Conservation (phyloP, 352 stramenopile genomes). For the Pythium vanterpoolii region DNA sequence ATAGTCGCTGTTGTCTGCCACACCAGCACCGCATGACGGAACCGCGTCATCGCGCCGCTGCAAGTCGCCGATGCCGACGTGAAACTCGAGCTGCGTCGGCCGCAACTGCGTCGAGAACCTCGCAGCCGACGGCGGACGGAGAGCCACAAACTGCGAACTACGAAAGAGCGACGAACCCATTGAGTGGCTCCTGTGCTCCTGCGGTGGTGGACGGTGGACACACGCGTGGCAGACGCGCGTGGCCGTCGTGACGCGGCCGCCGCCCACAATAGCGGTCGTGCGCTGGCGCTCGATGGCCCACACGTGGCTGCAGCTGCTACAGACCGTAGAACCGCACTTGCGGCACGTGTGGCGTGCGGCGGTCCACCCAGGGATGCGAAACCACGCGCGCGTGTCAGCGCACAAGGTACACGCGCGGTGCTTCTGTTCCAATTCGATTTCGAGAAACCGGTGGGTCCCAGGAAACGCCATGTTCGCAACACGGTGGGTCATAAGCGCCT, state of each 20-base stretch:
- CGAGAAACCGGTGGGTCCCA: slow-evolving; percentile 5
- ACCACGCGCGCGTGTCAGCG: background rate
- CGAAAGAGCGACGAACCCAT: background rate
- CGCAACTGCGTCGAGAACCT: background rate
- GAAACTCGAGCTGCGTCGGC: slow-evolving; percentile 18
- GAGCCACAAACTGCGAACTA: background rate
- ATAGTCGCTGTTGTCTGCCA: background rate
- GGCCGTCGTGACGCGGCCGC: slow-evolving; percentile 14
- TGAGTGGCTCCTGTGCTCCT: background rate
- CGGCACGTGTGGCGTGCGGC: slow-evolving; percentile 13
- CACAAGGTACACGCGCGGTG: slow-evolving; percentile 2
- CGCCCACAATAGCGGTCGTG: slow-evolving; percentile 6
- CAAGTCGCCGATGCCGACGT: background rate
- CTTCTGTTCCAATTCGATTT: slow-evolving; percentile 16
- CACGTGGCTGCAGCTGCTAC: slow-evolving; percentile 7
- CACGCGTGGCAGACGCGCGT: slow-evolving; percentile 17
- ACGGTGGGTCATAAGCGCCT: background rate
- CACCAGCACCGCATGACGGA: background rate
- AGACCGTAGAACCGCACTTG: slow-evolving; percentile 14
- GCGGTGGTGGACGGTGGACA: background rate
- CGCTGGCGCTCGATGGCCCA: slow-evolving; percentile 18
- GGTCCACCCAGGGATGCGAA: slow-evolving; percentile 3
- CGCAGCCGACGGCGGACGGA: background rate
- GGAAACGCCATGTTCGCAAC: slow-evolving; percentile 14
- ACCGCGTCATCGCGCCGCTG: too few species aligned